These are phyloP conservation scores for Lepiota venenata DNA, from an alignment of 768 basidiomycete genomes.

Conservation along the genomic window DNA sequence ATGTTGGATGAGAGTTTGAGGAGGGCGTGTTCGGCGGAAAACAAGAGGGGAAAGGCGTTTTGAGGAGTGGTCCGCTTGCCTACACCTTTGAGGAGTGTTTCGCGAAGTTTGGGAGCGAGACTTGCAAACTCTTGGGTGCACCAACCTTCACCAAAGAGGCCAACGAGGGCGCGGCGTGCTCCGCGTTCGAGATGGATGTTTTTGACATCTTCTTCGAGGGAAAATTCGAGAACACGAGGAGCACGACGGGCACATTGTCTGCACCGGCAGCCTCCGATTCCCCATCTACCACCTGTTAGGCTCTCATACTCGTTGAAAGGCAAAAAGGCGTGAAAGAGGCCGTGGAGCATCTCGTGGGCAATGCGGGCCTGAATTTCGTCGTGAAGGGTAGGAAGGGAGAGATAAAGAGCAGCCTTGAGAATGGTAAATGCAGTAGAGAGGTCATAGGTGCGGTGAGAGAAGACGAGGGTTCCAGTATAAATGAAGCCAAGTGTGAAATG, in stretches of 20 bases:
- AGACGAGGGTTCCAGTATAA: constrained; percentile 91
- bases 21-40: constrained; percentile 60
- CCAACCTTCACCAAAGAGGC: constrained; percentile 89
- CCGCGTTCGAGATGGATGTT: constrained; percentile 69
- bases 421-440: constrained; percentile 90
- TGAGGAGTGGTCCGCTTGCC: constrained; percentile 61
- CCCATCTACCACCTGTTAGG: constrained; percentile 75
- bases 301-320: constrained; percentile 77
- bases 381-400: constrained; percentile 68
- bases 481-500: constrained; percentile 95
- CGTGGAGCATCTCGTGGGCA: constrained; percentile 86
- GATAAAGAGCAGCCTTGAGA: constrained; percentile 78
- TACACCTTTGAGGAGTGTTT: constrained; percentile 70
- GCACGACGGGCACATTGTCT: constrained; percentile 78
- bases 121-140: constrained; percentile 76
- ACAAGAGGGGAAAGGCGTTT: constrained; percentile 69
- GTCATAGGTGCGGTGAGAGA: constrained; percentile 92
- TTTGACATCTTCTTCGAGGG: constrained; percentile 70
- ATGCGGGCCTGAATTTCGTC: constrained; percentile 82
- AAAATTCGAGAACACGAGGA: constrained; percentile 82
- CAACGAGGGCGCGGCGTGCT: constrained; percentile 72
- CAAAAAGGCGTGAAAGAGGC: constrained; percentile 81
- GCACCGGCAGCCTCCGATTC: constrained; percentile 80
- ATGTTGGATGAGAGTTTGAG: constrained; percentile 51
- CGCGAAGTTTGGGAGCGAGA: constrained; percentile 62